phyloP scores from a whole-genome alignment of 139 green algal species.

The Coccomyxa sp. region DNA sequence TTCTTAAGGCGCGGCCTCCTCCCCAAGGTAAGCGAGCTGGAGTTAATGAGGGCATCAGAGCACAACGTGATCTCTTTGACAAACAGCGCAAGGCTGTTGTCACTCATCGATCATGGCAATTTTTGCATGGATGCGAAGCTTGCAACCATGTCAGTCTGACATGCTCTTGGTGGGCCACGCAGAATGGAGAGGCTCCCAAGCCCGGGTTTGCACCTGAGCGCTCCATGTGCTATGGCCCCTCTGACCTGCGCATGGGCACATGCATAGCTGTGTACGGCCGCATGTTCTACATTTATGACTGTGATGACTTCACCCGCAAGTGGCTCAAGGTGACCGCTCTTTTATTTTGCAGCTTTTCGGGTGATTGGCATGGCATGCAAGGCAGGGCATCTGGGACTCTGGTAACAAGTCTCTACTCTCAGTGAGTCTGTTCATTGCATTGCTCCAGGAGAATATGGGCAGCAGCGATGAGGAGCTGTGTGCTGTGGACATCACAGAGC shows the following conservation, averaged over 20 bases:
- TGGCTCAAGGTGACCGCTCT: constrained; percentile 49
- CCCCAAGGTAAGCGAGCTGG: constrained; percentile 44
- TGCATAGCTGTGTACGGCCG: constrained; percentile 69
- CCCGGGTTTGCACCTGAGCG: constrained; percentile 17
- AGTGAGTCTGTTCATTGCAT: neutral
- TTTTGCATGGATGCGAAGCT: too few relatives aligned
- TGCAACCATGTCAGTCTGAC: neutral
- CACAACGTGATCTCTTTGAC: neutral
- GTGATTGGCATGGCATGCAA: neutral
- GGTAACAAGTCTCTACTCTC: too few relatives aligned
- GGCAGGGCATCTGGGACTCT: too few relatives aligned
- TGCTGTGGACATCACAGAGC: constrained; percentile 59
- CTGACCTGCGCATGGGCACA: constrained; percentile 76
- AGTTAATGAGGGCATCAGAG: neutral
- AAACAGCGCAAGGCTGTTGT: neutral
- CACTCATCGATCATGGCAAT: too few relatives aligned
- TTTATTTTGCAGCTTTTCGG: neutral
- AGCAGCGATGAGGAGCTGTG: constrained; percentile 48
- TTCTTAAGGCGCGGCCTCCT: constrained; percentile 78
- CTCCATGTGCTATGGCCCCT: constrained; percentile 55
- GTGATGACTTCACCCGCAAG: constrained; percentile 79
- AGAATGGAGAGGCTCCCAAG: constrained; percentile 5
- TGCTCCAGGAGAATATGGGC: constrained; percentile 54
- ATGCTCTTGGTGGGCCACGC: neutral
- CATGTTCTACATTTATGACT: constrained; percentile 79